Evolutionary conservation across 2,329 filamentous ascomycete species (phyloP).

Genomic region (Arthrinium phaeospermum): DNA sequence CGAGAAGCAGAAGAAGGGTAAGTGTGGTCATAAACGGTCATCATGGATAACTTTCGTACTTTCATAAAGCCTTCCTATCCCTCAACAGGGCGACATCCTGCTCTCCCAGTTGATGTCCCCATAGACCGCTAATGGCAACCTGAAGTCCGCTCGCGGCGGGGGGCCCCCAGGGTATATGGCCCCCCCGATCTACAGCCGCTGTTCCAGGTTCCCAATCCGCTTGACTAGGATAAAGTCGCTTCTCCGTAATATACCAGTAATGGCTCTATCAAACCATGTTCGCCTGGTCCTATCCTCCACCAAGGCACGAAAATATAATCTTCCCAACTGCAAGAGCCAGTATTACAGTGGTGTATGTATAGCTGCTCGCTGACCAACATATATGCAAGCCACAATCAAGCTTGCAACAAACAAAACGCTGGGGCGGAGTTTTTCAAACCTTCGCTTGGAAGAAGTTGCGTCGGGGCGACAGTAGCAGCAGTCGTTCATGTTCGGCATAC

Average conservation of each 20-base stretch:
- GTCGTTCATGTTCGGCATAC: constrained; percentile 1
- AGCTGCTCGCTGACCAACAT: not conserved
- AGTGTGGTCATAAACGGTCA: not conserved
- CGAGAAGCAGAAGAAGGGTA: not conserved
- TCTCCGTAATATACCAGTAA: not conserved
- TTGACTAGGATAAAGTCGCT: not conserved
- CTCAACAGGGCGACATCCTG: not conserved
- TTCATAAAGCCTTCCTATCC: constrained; percentile 15
- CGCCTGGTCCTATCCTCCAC: not conserved
- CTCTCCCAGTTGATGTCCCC: not conserved
- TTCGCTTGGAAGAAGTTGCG: not conserved
- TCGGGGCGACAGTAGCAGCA: not conserved
- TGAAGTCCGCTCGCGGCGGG: not conserved
- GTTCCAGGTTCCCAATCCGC: constrained; percentile 4
- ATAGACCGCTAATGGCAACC: not conserved
- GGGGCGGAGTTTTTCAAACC: not conserved
- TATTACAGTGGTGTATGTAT: constrained; percentile 5
- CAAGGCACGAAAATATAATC: not conserved
- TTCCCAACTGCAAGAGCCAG: constrained; percentile 14
- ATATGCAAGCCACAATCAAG: not conserved
- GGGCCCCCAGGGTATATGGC: constrained; percentile 15
- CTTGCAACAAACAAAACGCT: not conserved
- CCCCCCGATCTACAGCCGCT: constrained; percentile 14
- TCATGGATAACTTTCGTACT: constrained; percentile 14
- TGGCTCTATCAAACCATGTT: not conserved